Evolutionary conservation across 371 early-diverging fungal species (phyloP).

Genomic region (Mucor saturninus): DNA sequence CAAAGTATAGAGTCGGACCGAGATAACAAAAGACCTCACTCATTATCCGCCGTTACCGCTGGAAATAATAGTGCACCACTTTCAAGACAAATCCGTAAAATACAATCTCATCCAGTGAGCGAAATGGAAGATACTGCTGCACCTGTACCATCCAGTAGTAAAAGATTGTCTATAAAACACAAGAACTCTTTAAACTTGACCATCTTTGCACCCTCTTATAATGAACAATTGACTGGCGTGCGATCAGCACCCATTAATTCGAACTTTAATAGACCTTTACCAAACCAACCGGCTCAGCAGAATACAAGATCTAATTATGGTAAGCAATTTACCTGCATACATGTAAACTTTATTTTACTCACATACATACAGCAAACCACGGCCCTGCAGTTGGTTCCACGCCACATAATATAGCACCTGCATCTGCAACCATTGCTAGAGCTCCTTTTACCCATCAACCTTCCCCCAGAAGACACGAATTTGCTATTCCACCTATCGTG

Average conservation of each 20-base stretch:
- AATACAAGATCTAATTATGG: constrained; percentile 4
- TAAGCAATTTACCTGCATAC: constrained; percentile 2
- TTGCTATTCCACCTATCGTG: constrained; percentile 57
- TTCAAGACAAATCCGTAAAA: constrained; percentile 19
- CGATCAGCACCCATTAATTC: constrained; percentile 65
- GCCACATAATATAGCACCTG: constrained; percentile 19
- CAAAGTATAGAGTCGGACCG: constrained; percentile 1
- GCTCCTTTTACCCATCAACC: constrained; percentile 34
- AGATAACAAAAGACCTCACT: constrained; percentile 21
- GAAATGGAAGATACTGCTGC: constrained; percentile 16
- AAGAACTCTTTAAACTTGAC: constrained; percentile 60
- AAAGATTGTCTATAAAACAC: constrained; percentile 34
- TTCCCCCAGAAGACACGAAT: constrained; percentile 41
- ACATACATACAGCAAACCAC: constrained; percentile 3
- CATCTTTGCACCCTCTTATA: constrained; percentile 64
- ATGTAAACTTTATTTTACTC: neutral
- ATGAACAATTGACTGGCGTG: constrained; percentile 54
- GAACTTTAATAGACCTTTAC: constrained; percentile 37
- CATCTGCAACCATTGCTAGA: constrained; percentile 22
- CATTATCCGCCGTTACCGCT: constrained; percentile 15
- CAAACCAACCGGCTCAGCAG: constrained; percentile 18
- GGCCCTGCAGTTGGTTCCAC: neutral
- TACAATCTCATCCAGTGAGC: constrained; percentile 19
- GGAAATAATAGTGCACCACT: neutral
- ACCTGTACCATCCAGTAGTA: constrained; percentile 15